phyloP scores from a whole-genome alignment of 306 rosid species.

The Rubus parviflorus region DNA sequence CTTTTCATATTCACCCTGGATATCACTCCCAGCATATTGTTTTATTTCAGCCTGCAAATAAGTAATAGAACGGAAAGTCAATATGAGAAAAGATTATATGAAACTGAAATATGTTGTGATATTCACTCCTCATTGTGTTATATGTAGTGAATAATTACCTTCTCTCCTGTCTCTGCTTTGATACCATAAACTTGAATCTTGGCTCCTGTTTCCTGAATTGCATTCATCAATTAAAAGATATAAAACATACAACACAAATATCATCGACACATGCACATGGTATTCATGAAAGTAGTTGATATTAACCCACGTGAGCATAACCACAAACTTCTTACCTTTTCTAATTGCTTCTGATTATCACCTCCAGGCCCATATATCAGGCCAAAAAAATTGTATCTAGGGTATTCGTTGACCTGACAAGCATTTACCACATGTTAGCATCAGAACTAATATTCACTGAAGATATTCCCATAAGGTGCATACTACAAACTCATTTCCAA shows the following conservation, averaged over 20 bases:
- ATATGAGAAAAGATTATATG: background rate
- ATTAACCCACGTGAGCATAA: background rate
- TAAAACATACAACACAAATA: background rate
- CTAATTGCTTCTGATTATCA: slow-evolving; percentile 80
- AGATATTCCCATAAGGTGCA: background rate
- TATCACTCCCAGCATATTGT: slow-evolving; percentile 51
- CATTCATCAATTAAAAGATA: slow-evolving; percentile 13
- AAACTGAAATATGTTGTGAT: background rate
- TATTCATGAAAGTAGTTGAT: background rate
- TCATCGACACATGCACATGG: slow-evolving; percentile 4
- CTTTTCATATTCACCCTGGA: slow-evolving; percentile 59
- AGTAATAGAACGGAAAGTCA: slow-evolving; percentile 21
- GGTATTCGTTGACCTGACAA: slow-evolving; percentile 76
- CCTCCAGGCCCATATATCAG: slow-evolving; percentile 77
- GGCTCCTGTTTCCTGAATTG: slow-evolving; percentile 84
- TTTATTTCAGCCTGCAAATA: slow-evolving; percentile 62
- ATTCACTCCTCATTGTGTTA: background rate
- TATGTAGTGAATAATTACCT: slow-evolving; percentile 42
- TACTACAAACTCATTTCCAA: background rate
- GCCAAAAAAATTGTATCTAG: slow-evolving; percentile 70
- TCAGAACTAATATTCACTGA: background rate
- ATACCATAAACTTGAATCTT: slow-evolving; percentile 70
- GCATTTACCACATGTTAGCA: slow-evolving; percentile 28
- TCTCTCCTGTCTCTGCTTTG: slow-evolving; percentile 62
- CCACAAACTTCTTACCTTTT: slow-evolving; percentile 57